Evolutionary conservation across 2,329 filamentous ascomycete genomes (phyloP).

Genomic region (Paraphaeosphaeria minitans): DNA sequence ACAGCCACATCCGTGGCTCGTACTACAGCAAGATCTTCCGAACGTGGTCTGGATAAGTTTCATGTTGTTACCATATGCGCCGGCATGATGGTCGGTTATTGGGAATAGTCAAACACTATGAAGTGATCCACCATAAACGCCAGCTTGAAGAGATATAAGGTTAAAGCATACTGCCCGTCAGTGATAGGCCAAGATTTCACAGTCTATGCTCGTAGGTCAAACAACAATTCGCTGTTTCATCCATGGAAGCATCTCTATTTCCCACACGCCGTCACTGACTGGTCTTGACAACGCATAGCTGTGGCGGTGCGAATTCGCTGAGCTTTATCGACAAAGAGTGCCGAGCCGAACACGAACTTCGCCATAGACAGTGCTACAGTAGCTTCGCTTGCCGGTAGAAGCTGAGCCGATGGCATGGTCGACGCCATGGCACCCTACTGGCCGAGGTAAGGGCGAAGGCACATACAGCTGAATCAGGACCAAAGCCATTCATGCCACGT

Average conservation of each 20-base stretch:
- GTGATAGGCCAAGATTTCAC: background rate
- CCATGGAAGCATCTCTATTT: background rate
- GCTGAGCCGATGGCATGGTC: background rate
- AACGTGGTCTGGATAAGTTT: slow-evolving; percentile 18
- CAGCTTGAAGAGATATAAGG: slow-evolving; percentile 6
- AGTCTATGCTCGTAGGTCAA: background rate
- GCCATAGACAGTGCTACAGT: slow-evolving; percentile 11
- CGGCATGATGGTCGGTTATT: background rate
- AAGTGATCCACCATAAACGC: background rate
- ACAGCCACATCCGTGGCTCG: slow-evolving; percentile 15
- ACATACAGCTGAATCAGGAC: background rate
- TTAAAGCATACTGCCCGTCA: slow-evolving; percentile 9
- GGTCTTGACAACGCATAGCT: slow-evolving; percentile 12
- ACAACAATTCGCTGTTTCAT: slow-evolving; percentile 13
- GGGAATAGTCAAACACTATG: background rate
- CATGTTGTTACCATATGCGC: slow-evolving; percentile 12
- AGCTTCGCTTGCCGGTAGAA: slow-evolving; percentile 3
- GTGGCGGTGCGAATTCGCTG: slow-evolving; percentile 29
- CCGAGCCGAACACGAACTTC: slow-evolving; percentile 12
- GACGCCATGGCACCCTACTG: background rate
- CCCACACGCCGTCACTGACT: slow-evolving; percentile 9
- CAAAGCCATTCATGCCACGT: background rate
- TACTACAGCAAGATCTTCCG: slow-evolving; percentile 21
- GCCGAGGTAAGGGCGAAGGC: slow-evolving; percentile 7
- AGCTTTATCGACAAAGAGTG: slow-evolving; percentile 17